Evolutionary conservation across 2,329 filamentous ascomycete species (phyloP).

Genomic region (Beauveria rudraprayagi): DNA sequence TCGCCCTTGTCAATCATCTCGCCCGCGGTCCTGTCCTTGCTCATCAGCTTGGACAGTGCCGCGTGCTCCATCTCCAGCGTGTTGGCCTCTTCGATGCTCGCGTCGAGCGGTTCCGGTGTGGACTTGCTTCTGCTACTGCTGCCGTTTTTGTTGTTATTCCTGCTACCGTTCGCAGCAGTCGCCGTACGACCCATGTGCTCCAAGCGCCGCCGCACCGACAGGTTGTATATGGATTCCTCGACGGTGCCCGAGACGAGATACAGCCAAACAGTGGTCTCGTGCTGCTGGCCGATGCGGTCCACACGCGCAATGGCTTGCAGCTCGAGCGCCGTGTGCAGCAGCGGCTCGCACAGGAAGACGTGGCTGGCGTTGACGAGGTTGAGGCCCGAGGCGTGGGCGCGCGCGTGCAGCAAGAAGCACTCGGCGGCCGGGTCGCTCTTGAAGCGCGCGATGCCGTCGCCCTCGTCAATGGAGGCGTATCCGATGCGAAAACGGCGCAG

Average conservation of each 20-base stretch:
- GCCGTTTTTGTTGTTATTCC: conserved; percentile 19
- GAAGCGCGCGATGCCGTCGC: conserved; percentile 66
- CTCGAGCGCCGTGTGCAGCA: conserved; percentile 89
- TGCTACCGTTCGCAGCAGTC: background rate
- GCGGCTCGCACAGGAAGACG: conserved; percentile 87
- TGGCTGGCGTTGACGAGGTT: conserved; percentile 91
- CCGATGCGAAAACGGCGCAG: conserved; percentile 67
- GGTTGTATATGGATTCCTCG: conserved; percentile 83
- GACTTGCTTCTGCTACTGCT: conserved; percentile 21
- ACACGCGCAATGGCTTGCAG: conserved; percentile 92
- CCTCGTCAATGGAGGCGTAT: conserved; percentile 59
- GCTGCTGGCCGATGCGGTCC: conserved; percentile 84
- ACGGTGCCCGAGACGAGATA: conserved; percentile 88
- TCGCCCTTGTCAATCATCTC: conserved; percentile 74
- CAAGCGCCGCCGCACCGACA: conserved; percentile 71
- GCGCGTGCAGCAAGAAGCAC: conserved; percentile 82
- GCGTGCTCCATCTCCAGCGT: conserved; percentile 74
- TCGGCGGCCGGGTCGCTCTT: conserved; percentile 65
- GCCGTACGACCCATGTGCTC: conserved; percentile 58
- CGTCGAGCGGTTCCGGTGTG: conserved; percentile 44
- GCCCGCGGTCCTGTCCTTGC: conserved; percentile 60
- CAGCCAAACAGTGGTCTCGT: conserved; percentile 88
- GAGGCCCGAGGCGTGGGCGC: conserved; percentile 78
- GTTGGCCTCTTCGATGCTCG: conserved; percentile 72
- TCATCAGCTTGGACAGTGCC: conserved; percentile 61